phyloP scores from a whole-genome alignment of 306 rosid genomes.

The Urtica urens region DNA sequence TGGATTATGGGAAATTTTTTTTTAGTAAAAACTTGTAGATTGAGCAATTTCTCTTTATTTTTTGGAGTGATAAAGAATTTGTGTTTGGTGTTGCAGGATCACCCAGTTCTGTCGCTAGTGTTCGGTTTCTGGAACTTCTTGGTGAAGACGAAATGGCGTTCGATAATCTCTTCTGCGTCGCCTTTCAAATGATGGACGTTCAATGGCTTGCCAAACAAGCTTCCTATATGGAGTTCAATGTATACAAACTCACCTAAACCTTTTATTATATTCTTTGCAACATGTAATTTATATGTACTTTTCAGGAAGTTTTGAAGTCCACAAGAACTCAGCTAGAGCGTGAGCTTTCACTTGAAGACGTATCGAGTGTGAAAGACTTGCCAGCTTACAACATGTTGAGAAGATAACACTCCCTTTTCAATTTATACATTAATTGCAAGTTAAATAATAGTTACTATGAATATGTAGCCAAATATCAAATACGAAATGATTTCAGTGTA shows the following conservation, averaged over 20 bases:
- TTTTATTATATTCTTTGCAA: not conserved
- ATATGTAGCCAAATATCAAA: too few species aligned
- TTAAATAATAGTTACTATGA: too few species aligned
- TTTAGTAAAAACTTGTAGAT: too few species aligned
- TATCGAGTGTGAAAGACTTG: conserved; percentile 52
- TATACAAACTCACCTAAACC: too few species aligned
- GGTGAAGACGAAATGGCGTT: conserved; percentile 77
- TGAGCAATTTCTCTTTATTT: too few species aligned
- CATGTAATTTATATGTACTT: not conserved
- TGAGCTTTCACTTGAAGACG: conserved; percentile 86
- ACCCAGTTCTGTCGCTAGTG: conserved; percentile 54
- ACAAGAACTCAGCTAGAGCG: conserved; percentile 82
- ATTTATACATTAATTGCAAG: too few species aligned
- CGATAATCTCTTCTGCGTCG: conserved; percentile 68
- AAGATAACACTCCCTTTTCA: conserved; percentile 22
- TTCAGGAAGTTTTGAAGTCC: conserved; percentile 73
- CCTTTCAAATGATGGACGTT: conserved; percentile 91
- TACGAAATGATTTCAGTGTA: too few species aligned
- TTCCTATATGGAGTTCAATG: conserved; percentile 88
- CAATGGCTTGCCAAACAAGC: conserved; percentile 96
- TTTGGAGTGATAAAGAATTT: too few species aligned
- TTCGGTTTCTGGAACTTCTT: conserved; percentile 52
- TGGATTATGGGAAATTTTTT: not conserved
- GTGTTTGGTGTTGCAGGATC: conserved; percentile 28
- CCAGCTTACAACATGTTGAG: conserved; percentile 76